Conservation (phyloP, 1,284 basidiomycete genomes). For the Crepidotus sp. region DNA sequence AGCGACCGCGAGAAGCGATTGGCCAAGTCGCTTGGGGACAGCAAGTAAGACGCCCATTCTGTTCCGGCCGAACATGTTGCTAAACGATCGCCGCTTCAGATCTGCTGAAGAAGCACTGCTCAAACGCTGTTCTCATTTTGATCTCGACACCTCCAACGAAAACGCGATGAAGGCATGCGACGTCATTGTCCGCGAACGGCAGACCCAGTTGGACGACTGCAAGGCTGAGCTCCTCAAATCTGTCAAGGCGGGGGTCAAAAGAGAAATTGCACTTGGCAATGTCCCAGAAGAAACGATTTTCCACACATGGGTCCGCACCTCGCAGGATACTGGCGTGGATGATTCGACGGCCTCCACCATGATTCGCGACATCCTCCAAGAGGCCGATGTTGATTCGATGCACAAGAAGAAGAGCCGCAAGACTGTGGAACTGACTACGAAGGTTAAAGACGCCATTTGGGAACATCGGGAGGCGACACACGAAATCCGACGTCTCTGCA, state of each 20-base stretch:
- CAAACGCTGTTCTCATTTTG: constrained; percentile 91
- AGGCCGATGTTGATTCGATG: constrained; percentile 45
- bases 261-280: constrained; percentile 59
- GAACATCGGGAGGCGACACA: constrained; percentile 81
- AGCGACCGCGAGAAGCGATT: constrained; percentile 88
- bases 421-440: constrained; percentile 44
- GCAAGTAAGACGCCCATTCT: constrained; percentile 47
- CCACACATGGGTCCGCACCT: constrained; percentile 63
- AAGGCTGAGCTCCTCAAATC: constrained; percentile 63
- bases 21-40: constrained; percentile 81
- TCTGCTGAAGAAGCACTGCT: constrained; percentile 86
- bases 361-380: constrained; percentile 50
- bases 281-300: constrained; percentile 68
- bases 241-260: constrained; percentile 56
- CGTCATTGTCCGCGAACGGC: constrained; percentile 78
- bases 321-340: constrained; percentile 60
- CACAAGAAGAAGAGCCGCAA: constrained; percentile 49
- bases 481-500: constrained; percentile 71
- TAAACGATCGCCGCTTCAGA: constrained; percentile 27
- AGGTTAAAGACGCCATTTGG: constrained; percentile 63
- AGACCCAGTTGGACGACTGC: constrained; percentile 72
- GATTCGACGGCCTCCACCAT: constrained; percentile 67
- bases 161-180: constrained; percentile 88
- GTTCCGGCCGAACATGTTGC: background rate
- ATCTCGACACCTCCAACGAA: constrained; percentile 67